phyloP scores from a whole-genome alignment of 1,284 basidiomycete genomes.

The Vanrija sp. region DNA sequence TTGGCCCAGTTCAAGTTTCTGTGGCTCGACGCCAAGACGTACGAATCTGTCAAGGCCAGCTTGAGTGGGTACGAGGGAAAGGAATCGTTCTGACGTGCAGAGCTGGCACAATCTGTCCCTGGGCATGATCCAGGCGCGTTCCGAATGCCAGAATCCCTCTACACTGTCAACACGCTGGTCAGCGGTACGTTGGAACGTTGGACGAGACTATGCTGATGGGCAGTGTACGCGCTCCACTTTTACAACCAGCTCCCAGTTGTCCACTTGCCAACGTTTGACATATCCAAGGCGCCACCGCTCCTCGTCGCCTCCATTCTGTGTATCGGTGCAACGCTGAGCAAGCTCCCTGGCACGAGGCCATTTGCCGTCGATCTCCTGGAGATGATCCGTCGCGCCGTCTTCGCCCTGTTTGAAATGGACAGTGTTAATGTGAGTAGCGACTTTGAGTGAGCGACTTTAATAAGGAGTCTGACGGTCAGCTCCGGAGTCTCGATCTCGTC shows the following conservation, averaged over 20 bases:
- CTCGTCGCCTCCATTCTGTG: slow-evolving; percentile 22
- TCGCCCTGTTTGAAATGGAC: slow-evolving; percentile 22
- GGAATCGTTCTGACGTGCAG: slow-evolving; percentile 1
- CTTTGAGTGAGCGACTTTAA: no score
- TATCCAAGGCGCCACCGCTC: slow-evolving; percentile 17
- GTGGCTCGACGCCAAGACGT: slow-evolving; percentile 19
- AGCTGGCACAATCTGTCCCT: slow-evolving; percentile 12
- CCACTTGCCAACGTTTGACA: slow-evolving; percentile 24
- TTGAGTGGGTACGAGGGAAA: slow-evolving; percentile 13
- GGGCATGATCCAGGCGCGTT: slow-evolving; percentile 16
- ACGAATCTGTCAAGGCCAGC: slow-evolving; percentile 18
- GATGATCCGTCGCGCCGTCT: slow-evolving; percentile 19
- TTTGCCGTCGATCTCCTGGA: slow-evolving; percentile 21
- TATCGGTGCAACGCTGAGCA: slow-evolving; percentile 20
- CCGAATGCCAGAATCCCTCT: slow-evolving; percentile 14
- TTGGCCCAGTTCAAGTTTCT: slow-evolving; percentile 15
- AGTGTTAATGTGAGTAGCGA: slow-evolving; percentile 18
- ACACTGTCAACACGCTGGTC: slow-evolving; percentile 20
- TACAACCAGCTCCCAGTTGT: slow-evolving; percentile 23
- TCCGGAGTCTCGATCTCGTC: slow-evolving; percentile 15
- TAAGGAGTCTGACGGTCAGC: slow-evolving; percentile 7
- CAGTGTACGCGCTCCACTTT: slow-evolving; percentile 26
- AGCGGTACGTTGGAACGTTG: slow-evolving; percentile 5
- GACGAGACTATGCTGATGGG: neutral
- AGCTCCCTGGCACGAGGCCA: slow-evolving; percentile 12